phyloP scores from a whole-genome alignment of 345 rosid genomes.

The Gossypium anomalum region DNA sequence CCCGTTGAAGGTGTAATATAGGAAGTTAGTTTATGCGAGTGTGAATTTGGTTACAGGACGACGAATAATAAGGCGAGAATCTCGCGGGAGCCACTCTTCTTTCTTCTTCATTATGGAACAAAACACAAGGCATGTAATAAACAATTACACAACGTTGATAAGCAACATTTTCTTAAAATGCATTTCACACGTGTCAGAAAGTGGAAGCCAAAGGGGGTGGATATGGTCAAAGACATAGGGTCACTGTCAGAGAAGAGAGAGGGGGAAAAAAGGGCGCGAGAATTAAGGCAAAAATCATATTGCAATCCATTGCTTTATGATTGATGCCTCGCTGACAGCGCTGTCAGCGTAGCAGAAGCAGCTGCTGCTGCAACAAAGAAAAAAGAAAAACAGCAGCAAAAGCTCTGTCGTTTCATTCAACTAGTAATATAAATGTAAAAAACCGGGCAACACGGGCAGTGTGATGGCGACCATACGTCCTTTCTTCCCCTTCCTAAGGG shows the following conservation, averaged over 20 bases:
- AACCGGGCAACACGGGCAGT: slow-evolving; percentile 10
- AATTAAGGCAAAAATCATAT: slow-evolving; percentile 47
- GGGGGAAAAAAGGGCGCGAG: slow-evolving; percentile 2
- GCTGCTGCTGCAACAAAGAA: background rate
- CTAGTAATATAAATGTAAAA: background rate
- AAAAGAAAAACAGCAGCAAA: background rate
- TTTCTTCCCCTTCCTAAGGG: slow-evolving; percentile 24
- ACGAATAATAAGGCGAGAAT: slow-evolving; percentile 46
- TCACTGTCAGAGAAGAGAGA: slow-evolving; percentile 19
- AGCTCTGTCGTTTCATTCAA: slow-evolving; percentile 10
- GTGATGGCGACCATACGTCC: slow-evolving; percentile 44
- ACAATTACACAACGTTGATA: background rate
- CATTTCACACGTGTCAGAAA: slow-evolving; percentile 37
- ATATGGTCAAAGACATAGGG: slow-evolving; percentile 38
- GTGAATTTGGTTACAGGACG: slow-evolving; percentile 11
- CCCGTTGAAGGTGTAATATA: background rate
- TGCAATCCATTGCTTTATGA: slow-evolving; percentile 66
- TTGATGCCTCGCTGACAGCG: slow-evolving; percentile 56
- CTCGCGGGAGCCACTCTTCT: slow-evolving; percentile 40
- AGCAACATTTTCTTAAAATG: too few relatives aligned
- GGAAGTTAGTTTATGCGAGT: background rate
- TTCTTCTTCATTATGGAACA: background rate
- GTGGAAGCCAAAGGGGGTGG: background rate
- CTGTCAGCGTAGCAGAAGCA: slow-evolving; percentile 32
- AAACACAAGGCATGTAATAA: slow-evolving; percentile 28